These are phyloP conservation scores for Alternaria metachromatica DNA, from an alignment of 2,329 filamentous ascomycete genomes.

Conservation along the genomic window DNA sequence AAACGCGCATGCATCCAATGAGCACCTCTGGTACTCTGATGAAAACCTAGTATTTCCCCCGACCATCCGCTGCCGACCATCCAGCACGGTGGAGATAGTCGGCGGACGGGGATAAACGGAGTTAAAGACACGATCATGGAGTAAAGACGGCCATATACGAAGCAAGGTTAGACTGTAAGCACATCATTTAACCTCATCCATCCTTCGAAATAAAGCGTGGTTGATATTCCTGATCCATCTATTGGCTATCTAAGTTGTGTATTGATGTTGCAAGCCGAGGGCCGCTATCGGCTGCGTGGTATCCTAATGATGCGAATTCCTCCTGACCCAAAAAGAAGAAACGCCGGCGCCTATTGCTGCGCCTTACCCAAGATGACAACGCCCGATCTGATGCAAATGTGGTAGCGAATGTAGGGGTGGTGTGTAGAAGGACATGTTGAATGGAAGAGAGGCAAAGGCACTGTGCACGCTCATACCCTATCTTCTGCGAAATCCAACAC, in stretches of 20 bases:
- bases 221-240: background rate
- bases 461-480: conserved; percentile 49
- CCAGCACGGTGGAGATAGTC: background rate
- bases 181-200: no score
- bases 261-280: conserved; percentile 1
- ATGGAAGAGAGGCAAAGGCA: background rate
- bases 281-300: conserved; percentile 3
- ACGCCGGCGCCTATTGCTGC: background rate
- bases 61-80: background rate
- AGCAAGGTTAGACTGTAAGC: background rate
- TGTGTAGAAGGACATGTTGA: background rate
- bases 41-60: background rate
- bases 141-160: background rate
- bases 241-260: background rate
- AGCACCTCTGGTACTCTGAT: rapidly evolving
- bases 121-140: background rate
- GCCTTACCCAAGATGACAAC: background rate
- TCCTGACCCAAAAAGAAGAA: background rate
- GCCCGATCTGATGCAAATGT: background rate
- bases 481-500: conserved; percentile 82
- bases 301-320: conserved; percentile 3
- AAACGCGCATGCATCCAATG: background rate
- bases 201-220: background rate
- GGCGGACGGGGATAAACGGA: background rate
- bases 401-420: background rate